These are phyloP conservation scores for Geotrichum siamense DNA, from an alignment of 1,139 yeast genomes.

Conservation along the genomic window DNA sequence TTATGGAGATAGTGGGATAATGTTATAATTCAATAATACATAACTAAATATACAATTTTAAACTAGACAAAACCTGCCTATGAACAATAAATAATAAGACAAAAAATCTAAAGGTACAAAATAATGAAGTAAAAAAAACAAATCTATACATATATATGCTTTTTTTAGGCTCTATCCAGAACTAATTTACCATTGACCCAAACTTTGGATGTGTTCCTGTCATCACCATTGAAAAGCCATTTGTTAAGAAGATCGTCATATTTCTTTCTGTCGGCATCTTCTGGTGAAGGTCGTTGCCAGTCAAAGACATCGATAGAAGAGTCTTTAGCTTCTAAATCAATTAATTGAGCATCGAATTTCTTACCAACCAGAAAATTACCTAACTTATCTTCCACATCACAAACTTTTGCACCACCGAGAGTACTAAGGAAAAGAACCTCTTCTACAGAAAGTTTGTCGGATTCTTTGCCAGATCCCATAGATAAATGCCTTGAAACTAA, in stretches of 20 bases:
- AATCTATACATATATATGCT: too few species aligned
- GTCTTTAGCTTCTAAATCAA: slow-evolving; percentile 47
- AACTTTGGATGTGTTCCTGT: slow-evolving; percentile 71
- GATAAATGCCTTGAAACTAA: slow-evolving; percentile 79
- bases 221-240: slow-evolving; percentile 96
- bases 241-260: slow-evolving; percentile 60
- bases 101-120: too few species aligned
- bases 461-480: slow-evolving; percentile 45
- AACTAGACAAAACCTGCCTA: too few species aligned
- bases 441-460: slow-evolving; percentile 50
- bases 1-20: too few species aligned
- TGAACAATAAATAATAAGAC: too few species aligned
- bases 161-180: slow-evolving; percentile 37
- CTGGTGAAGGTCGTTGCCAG: slow-evolving; percentile 46
- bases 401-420: slow-evolving; percentile 80
- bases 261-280: slow-evolving; percentile 25
- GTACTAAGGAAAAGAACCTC: slow-evolving; percentile 83
- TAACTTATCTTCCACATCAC: slow-evolving; percentile 48
- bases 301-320: slow-evolving; percentile 68
- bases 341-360: slow-evolving; percentile 74
- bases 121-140: too few species aligned
- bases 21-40: too few species aligned
- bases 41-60: too few species aligned
- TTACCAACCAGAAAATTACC: slow-evolving; percentile 76
- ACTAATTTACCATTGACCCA: slow-evolving; percentile 75